Conservation (phyloP, 1,284 basidiomycete genomes). For the Somion occarium region DNA sequence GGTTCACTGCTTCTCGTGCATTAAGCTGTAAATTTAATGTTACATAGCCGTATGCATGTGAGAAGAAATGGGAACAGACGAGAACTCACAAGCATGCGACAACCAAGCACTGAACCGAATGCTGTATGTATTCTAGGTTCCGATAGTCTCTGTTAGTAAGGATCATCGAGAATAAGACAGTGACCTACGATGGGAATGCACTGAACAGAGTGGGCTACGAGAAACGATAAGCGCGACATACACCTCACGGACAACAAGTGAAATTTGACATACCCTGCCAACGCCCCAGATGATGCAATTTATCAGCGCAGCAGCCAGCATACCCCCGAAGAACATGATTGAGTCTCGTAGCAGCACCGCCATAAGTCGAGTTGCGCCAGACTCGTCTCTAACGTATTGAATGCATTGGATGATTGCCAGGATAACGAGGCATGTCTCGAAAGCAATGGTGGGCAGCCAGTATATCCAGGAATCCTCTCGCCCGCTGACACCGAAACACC, state of each 20-base stretch:
- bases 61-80: not conserved
- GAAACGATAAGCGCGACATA: not conserved
- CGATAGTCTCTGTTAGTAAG: too few relatives aligned
- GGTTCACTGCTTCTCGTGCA: not conserved
- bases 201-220: not conserved
- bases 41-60: not conserved
- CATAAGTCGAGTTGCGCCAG: not conserved
- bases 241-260: not conserved
- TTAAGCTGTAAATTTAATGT: not conserved
- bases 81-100: not conserved
- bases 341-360: constrained; percentile 1
- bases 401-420: not conserved
- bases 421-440: not conserved
- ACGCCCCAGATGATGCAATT: constrained; percentile 4
- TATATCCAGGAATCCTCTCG: not conserved
- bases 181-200: not conserved
- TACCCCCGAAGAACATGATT: not conserved
- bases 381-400: not conserved
- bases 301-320: constrained; percentile 1
- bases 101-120: not conserved
- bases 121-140: not conserved
- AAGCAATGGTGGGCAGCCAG: constrained; percentile 1
- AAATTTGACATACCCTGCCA: not conserved
- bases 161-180: not conserved
- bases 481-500: not conserved